phyloP scores from a whole-genome alignment of 2,329 filamentous ascomycete genomes.

The Emmonsiellopsis sp. region DNA sequence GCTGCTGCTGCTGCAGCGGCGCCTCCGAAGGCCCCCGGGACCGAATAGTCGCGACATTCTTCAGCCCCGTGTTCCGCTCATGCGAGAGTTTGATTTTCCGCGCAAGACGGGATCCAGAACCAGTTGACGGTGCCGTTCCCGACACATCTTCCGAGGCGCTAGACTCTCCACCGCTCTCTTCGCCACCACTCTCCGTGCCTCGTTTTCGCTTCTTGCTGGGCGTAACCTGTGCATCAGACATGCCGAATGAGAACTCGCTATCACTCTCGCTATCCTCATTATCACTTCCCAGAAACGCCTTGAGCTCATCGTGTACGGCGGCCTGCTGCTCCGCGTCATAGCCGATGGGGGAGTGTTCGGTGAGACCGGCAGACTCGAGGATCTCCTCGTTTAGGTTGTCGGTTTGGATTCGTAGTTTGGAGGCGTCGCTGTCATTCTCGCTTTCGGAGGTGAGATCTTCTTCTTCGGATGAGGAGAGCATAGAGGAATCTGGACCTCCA shows the following conservation, averaged over 20 bases:
- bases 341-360: slow-evolving; percentile 42
- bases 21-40: slow-evolving; percentile 11
- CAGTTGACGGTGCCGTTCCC: slow-evolving; percentile 21
- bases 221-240: slow-evolving; percentile 12
- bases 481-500: slow-evolving; percentile 4
- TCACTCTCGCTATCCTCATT: slow-evolving; percentile 29
- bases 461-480: slow-evolving; percentile 7
- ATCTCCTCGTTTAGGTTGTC: slow-evolving; percentile 37
- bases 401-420: slow-evolving; percentile 31
- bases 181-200: slow-evolving; percentile 17
- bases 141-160: slow-evolving; percentile 20
- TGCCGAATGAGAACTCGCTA: slow-evolving; percentile 13
- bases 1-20: slow-evolving; percentile 4
- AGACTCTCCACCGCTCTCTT: slow-evolving; percentile 24
- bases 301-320: slow-evolving; percentile 61
- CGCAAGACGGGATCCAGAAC: slow-evolving; percentile 26
- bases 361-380: slow-evolving; percentile 42
- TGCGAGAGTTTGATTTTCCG: slow-evolving; percentile 35
- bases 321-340: slow-evolving; percentile 57
- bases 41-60: slow-evolving; percentile 25
- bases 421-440: slow-evolving; percentile 21
- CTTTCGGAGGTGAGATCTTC: slow-evolving; percentile 17
- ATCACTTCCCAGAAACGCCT: slow-evolving; percentile 53
- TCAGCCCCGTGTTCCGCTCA: slow-evolving; percentile 30
- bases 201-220: slow-evolving; percentile 31